Evolutionary conservation across 1,284 basidiomycete genomes (phyloP).

Genomic region (Cutaneotrichosporon sp.): DNA sequence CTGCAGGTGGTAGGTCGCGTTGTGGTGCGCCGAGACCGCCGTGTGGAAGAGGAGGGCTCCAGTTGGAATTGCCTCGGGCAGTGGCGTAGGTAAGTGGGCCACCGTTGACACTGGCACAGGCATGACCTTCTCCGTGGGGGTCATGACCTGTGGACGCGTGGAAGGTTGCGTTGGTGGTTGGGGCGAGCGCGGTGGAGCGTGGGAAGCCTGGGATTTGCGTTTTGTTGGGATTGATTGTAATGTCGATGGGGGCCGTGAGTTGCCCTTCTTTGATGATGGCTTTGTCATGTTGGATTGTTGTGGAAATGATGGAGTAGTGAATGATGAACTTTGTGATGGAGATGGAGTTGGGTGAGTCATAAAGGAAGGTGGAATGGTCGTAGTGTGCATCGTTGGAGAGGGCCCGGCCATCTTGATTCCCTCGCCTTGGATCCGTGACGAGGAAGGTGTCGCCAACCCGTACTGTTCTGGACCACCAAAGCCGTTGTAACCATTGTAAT

Average conservation of each 20-base stretch:
- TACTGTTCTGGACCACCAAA: background rate
- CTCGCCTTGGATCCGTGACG: background rate
- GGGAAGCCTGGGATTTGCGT: background rate
- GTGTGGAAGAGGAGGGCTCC: slow-evolving; percentile 37
- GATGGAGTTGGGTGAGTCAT: background rate
- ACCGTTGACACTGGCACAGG: background rate
- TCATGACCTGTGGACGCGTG: background rate
- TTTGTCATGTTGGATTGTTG: background rate
- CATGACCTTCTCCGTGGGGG: background rate
- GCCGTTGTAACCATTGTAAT: background rate
- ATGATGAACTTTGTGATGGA: background rate
- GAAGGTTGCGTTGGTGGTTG: background rate
- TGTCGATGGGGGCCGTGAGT: background rate
- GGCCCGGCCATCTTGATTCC: background rate
- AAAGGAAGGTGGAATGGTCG: background rate
- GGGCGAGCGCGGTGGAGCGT: background rate
- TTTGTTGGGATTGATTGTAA: background rate
- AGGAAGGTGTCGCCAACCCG: background rate
- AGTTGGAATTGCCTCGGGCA: slow-evolving; percentile 1
- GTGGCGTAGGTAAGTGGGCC: background rate
- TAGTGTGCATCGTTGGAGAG: background rate
- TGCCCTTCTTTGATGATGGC: background rate
- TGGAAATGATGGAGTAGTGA: background rate
- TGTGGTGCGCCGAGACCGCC: slow-evolving; percentile 36
- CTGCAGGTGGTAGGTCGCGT: slow-evolving; percentile 34